Percentiles rank a stretch among this genome's conserved stretches.
Evolutionary conservation across 805 yeast species (phyloP).

Genomic region (Middelhovenomyces tepae): DNA sequence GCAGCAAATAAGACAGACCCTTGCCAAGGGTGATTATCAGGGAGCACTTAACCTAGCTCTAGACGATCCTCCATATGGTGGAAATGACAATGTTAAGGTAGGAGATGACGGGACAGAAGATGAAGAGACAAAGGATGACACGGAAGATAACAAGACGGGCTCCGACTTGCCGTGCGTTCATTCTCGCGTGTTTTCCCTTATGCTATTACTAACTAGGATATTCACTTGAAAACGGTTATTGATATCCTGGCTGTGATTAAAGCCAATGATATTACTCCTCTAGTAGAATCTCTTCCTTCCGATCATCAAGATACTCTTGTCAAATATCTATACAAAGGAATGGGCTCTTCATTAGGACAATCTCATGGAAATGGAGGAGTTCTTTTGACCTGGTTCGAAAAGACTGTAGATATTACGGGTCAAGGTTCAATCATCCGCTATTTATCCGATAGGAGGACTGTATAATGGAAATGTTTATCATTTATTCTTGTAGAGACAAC

Average conservation of each 20-base stretch:
- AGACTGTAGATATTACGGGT: conserved; percentile 74
- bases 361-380: conserved; percentile 84
- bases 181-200: too few species aligned
- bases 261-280: conserved; percentile 53
- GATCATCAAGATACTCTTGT: conserved; percentile 70
- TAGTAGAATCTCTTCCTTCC: conserved; percentile 49
- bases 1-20: conserved; percentile 48
- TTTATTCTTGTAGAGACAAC: too few species aligned
- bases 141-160: not conserved
- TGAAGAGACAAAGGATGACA: conserved; percentile 1
- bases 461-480: conserved; percentile 35
- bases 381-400: conserved; percentile 85
- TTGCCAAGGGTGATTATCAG: conserved; percentile 63
- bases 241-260: conserved; percentile 63
- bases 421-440: conserved; percentile 83
- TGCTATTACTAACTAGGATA: conserved; percentile 21
- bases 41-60: conserved; percentile 60
- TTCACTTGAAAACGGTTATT: conserved; percentile 48
- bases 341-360: conserved; percentile 51
- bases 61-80: conserved; percentile 76
- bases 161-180: too few species aligned
- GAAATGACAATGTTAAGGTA: conserved; percentile 47
- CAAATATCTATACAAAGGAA: conserved; percentile 78
- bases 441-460: conserved; percentile 76
- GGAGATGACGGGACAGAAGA: conserved; percentile 6